Evolutionary conservation across 176 grass and related monocot species (phyloP).

Genomic region (Chloris gayana): DNA sequence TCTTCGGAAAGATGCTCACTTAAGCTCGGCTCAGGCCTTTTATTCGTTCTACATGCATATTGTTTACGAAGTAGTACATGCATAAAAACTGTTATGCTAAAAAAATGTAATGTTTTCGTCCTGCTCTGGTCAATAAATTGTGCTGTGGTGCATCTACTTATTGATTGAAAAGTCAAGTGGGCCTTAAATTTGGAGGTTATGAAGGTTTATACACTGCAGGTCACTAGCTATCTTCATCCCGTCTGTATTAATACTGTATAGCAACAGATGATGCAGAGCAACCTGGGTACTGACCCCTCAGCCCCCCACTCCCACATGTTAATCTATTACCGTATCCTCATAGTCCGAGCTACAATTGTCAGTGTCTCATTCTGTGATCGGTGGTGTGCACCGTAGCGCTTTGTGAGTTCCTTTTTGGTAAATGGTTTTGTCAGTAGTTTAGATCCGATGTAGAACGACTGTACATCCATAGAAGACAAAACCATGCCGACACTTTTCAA

Average conservation of each 20-base stretch:
- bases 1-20: too few relatives aligned
- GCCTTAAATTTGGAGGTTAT: background rate
- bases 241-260: background rate
- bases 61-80: too few relatives aligned
- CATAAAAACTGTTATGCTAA: too few relatives aligned
- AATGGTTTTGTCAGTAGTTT: background rate
- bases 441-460: background rate
- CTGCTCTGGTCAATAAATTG: constrained; percentile 15
- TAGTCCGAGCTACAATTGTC: background rate
- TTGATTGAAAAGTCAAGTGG: background rate
- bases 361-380: background rate
- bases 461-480: background rate
- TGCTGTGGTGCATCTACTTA: background rate
- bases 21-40: too few relatives aligned
- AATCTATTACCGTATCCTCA: background rate
- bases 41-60: too few relatives aligned
- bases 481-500: background rate
- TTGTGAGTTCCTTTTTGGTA: background rate
- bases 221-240: background rate
- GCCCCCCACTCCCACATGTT: background rate
- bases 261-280: background rate
- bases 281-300: background rate
- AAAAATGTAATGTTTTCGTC: background rate
- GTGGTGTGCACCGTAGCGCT: background rate
- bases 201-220: background rate